Conservation (phyloP, 805 yeast species). For the Lipomyces anomalus region DNA sequence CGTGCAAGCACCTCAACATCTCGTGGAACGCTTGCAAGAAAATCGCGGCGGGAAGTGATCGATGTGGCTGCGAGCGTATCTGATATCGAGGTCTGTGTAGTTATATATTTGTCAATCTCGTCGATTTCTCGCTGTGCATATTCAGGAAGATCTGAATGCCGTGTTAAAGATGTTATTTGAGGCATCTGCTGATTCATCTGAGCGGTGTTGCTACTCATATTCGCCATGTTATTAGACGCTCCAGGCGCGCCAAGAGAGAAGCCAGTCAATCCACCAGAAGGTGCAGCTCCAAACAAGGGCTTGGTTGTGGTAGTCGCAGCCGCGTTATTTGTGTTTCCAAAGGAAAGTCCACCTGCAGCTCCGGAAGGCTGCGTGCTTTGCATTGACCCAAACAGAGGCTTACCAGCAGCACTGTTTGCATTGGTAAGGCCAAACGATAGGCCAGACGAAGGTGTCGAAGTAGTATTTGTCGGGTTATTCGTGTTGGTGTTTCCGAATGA, state of each 20-base stretch:
- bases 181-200: slow-evolving; percentile 1
- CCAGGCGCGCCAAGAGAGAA: too few species aligned
- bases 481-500: slow-evolving; percentile 4
- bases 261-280: too few species aligned
- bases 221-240: too few species aligned
- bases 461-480: too few species aligned
- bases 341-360: too few species aligned
- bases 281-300: too few species aligned
- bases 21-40: slow-evolving; percentile 48
- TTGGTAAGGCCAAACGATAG: slow-evolving; percentile 4
- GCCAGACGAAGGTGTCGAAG: neutral
- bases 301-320: slow-evolving; percentile 4
- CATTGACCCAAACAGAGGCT: slow-evolving; percentile 2
- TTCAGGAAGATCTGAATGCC: slow-evolving; percentile 56
- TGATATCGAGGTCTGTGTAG: slow-evolving; percentile 47
- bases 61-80: slow-evolving; percentile 43
- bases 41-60: slow-evolving; percentile 38
- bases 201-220: too few species aligned
- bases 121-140: slow-evolving; percentile 50
- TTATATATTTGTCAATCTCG: slow-evolving; percentile 49
- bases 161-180: slow-evolving; percentile 46
- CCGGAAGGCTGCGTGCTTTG: slow-evolving; percentile 5
- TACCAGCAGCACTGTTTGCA: neutral
- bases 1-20: slow-evolving; percentile 49
- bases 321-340: slow-evolving; percentile 1